A percentile compares a stretch with the other conserved stretches of the same genome.
Evolutionary conservation across 2,329 filamentous ascomycete genomes (phyloP).

Genomic region (Graphilbum fragrans): DNA sequence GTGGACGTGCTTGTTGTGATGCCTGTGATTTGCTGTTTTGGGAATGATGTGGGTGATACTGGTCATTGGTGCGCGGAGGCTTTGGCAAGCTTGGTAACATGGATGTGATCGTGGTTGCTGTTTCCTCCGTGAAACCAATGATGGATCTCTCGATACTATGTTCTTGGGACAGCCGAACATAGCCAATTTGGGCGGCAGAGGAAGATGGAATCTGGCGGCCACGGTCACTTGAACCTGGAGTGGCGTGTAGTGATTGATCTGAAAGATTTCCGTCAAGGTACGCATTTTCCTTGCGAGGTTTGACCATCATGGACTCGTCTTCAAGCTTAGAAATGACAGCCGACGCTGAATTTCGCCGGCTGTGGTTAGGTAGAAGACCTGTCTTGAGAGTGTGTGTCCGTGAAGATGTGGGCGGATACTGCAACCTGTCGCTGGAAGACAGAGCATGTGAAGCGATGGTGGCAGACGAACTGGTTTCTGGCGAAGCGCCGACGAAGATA

Average conservation of each 20-base stretch:
- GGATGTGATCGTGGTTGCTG: not conserved
- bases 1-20: no score
- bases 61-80: no score
- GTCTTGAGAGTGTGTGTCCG: constrained; percentile 17
- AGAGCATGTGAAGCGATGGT: not conserved
- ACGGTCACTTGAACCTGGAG: constrained; percentile 2
- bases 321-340: constrained; percentile 6
- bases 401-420: constrained; percentile 18
- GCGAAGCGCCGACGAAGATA: no score
- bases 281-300: constrained; percentile 5
- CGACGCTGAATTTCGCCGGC: constrained; percentile 10
- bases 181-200: constrained; percentile 5
- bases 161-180: constrained; percentile 14
- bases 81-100: not conserved
- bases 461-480: not conserved
- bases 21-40: no score
- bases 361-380: constrained; percentile 4
- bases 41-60: not conserved
- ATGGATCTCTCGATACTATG: constrained; percentile 17
- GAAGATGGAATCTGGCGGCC: constrained; percentile 6
- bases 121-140: constrained; percentile 14
- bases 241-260: constrained; percentile 7
- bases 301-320: constrained; percentile 9
- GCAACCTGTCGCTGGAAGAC: constrained; percentile 3
- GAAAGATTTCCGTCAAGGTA: constrained; percentile 7